Base-by-base conservation (phyloP, 2,329 filamentous ascomycete species). In the Penicillium olsonii region DNA sequence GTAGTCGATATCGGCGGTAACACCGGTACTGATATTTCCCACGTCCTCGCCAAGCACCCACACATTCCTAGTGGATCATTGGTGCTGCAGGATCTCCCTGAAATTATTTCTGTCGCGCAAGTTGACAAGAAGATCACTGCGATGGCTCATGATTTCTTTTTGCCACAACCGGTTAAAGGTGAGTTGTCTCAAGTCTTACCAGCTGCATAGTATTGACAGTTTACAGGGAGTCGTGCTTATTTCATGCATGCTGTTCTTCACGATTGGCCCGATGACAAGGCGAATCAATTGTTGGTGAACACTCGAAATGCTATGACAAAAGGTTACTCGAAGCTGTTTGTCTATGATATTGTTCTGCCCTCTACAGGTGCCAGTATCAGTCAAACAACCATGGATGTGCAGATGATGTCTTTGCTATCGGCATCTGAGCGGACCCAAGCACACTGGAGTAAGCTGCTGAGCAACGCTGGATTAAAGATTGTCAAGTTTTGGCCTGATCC, bases 361-460 rank as follows among this genome's bases (percentile, higher is more conserved):
- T 55, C 64, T 2, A 67, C 53, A 11, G 65, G 65, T 0, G 68
- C 67, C 7, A 66, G 61, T 15, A 65, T 60, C 17, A 53, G 56
- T 8, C 62, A 66, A 41, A 60, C 65, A 1, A 68, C 63, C 1
- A 57, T 70, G 57, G 72, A 75, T 37, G 54, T 71, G 39, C 43
- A 65, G 37, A 66, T 74, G 66, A 70, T 73, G 70, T 52, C 79
- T 73, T 45, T 76, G 77, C 38, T 76, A 70, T 72, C 72, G 73
- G 75, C 69, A 18, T 50, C 59, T 1, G 68, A 71, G 47, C 58
- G 68, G 8, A 70, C 61, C 3, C 56, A 66, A 37, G 50, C 14
- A 19, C 46, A 57, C 1, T 72, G 68, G 69, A 48, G 47, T 22
- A 49, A 35, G 1, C 45, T 71, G 15, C 40, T 72, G 31, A 43